A percentile compares a stretch with the other conserved stretches of the same genome.
phyloP scores from a whole-genome alignment of 2,329 filamentous ascomycete species.

The Aspergillus eucalypticola region DNA sequence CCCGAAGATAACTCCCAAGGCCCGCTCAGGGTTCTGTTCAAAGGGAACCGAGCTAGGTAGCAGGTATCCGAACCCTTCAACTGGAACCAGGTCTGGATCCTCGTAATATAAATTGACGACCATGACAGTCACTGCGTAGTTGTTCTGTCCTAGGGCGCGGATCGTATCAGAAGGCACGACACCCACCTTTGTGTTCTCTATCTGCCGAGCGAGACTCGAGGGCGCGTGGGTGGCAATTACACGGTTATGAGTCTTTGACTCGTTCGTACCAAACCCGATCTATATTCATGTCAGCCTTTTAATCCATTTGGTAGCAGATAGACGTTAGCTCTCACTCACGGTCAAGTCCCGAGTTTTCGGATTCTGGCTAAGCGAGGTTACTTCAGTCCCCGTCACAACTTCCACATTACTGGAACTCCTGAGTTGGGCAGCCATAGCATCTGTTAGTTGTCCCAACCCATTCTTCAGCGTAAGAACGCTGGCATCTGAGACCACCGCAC shows the following conservation, averaged over 20 bases:
- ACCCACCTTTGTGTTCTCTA: conserved; percentile 17
- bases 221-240: conserved; percentile 37
- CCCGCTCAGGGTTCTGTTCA: conserved; percentile 75
- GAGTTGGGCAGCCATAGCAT: conserved; percentile 56
- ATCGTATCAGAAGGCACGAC: conserved; percentile 23
- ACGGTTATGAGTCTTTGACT: conserved; percentile 26
- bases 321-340: conserved; percentile 19
- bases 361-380: conserved; percentile 49
- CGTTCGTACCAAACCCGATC: conserved; percentile 18
- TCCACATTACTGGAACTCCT: conserved; percentile 58
- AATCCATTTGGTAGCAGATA: not conserved
- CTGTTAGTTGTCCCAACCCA: conserved; percentile 66
- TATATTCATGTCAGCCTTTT: conserved; percentile 7
- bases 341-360: conserved; percentile 22
- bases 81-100: conserved; percentile 62
- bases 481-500: conserved; percentile 19
- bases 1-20: conserved; percentile 91
- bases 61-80: conserved; percentile 84
- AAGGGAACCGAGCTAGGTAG: conserved; percentile 73
- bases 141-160: conserved; percentile 36
- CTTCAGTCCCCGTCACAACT: conserved; percentile 53
- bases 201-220: conserved; percentile 27
- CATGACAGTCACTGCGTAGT: conserved; percentile 77
- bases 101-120: conserved; percentile 88
- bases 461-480: conserved; percentile 46